Conservation (phyloP, 208 protist genomes). For the Vickermania ingenoplastis region DNA sequence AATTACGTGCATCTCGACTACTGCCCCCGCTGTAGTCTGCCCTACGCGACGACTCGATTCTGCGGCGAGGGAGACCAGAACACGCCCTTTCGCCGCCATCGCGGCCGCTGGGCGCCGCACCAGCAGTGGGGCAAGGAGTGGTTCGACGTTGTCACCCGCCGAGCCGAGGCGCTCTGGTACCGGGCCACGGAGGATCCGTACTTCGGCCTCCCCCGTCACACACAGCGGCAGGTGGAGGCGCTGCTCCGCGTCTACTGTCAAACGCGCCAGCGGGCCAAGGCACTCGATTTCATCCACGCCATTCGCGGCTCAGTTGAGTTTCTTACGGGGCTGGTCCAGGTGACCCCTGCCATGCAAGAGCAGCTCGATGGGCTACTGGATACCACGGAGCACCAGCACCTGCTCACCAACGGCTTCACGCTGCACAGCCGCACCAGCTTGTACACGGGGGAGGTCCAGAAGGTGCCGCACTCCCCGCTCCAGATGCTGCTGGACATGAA, state of each 20-base stretch:
- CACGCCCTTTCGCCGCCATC: constrained; percentile 76
- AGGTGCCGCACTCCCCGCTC: constrained; percentile 65
- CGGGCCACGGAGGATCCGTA: constrained; percentile 80
- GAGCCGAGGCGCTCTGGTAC: constrained; percentile 85
- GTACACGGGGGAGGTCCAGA: constrained; percentile 60
- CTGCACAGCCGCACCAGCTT: constrained; percentile 34
- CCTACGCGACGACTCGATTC: constrained; percentile 69
- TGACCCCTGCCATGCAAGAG: constrained; percentile 55
- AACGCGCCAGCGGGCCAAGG: constrained; percentile 71
- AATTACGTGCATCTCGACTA: constrained; percentile 77
- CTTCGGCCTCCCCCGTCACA: constrained; percentile 67
- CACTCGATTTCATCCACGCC: constrained; percentile 67
- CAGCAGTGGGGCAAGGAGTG: constrained; percentile 80
- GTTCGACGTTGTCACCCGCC: constrained; percentile 74
- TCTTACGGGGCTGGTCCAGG: constrained; percentile 36
- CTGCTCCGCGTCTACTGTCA: constrained; percentile 67
- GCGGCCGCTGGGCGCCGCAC: constrained; percentile 79
- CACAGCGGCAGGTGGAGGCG: constrained; percentile 75
- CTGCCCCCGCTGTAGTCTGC: constrained; percentile 83
- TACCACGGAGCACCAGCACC: constrained; percentile 64
- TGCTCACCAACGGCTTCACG: constrained; percentile 77
- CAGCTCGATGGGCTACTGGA: constrained; percentile 58
- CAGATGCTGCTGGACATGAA: constrained; percentile 86
- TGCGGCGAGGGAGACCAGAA: constrained; percentile 76
- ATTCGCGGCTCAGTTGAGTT: constrained; percentile 73